Base-by-base conservation (phyloP, 257 asterid genomes). In the Primulina huaijiensis region DNA sequence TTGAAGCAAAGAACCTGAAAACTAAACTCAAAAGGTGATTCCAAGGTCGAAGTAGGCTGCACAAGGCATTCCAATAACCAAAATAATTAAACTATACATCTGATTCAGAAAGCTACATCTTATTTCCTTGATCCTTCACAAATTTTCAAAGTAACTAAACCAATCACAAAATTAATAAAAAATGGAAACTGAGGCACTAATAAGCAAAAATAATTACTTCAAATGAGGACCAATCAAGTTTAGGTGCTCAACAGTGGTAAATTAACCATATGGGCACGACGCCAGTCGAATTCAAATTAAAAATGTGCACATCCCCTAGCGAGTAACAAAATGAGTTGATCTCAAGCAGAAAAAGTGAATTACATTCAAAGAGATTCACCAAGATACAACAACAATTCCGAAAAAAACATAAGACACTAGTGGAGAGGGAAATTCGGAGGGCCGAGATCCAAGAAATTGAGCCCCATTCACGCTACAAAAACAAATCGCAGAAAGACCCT, bases 391-490 rank as follows among this genome's bases (percentile, higher is more conserved):
- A 38, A 1, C 56, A 66, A 25, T 70, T 65, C 64, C 38, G 25
- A 69, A 30, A 7, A 38, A 30, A 34, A 17, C 8, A 14, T 1
- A 30, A 30, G n/a, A 50, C 10, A 46, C 20, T 7, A n/a, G 53
- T 50, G 23, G 21, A 27, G 53, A 55, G 57, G 8, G 2, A 50
- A 50, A 50, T 7, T 50, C 57, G 57, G 8, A 50, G 34, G 53
- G 66, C 69, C 43, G 64, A 69, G 69, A 70, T 65, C 79, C 55
- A 53, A 25, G 71, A 43, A 21, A n/a, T 40, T 3, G 50, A 33
- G 61, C 5, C 9, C 37, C 40, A 37, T 34, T 23, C 38, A 66
- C 20, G 21, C 2, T 4, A 8, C 30, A 65, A 23, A 9, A 31
- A 5, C 11, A 30, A 31, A 30, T 17, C 19, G 6, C 55, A 43